Evolutionary conservation across 2,329 filamentous ascomycete species (phyloP), one percentile per base, ranked within the genome.

Genomic region (Aureobasidium sp.): DNA sequence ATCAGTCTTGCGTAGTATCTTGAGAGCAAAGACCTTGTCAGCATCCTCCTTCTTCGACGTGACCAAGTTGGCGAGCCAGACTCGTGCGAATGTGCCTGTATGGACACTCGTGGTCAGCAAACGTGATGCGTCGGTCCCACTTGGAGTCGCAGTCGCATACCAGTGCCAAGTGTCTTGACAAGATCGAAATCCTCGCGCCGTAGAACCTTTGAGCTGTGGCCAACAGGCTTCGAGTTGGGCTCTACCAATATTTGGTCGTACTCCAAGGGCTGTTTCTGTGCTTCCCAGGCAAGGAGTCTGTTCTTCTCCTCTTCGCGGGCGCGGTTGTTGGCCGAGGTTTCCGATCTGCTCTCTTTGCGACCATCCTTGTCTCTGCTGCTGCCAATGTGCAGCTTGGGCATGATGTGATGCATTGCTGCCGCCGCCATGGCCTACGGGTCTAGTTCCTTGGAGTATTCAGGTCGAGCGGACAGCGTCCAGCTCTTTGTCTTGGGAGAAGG

Each of bases 31-130:
- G n/a, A 92, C 87, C 67, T 84, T 82, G 69, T 81, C 78, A 63
- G 78, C 77, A 67, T 86, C 83, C 38, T 76, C 76, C 23, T 80
- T 71, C 49, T 71, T 69, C 19, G 73, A 69, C 65, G 80, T 79
- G 43, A 82, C 79, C 38, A 89, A 81, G 62, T 84, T 84, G 55
- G 89, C 88, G 63, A 93, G 83, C 78, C 87, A 91, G 47, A 94
- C 89, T 65, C 89, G 81, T 65, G 89, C 89, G 77, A 94, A 94
- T 13, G 88, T 91, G 64, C 88, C 87, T 86, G 70, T 67, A 19
- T 17, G 8, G 15, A 19, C 11, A 29, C 37, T 11, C 4, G 35
- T 51, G 19, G 23, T 59, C 35, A 59, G 55, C 53, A 46, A 45
- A 35, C 5, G 8, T 8, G n/a, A 21, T 19, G 15, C 27, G 4